Percentiles rank a stretch among this genome's conserved stretches.
phyloP scores from a whole-genome alignment of 2,329 filamentous ascomycete species.

The Fusarium buharicum region DNA sequence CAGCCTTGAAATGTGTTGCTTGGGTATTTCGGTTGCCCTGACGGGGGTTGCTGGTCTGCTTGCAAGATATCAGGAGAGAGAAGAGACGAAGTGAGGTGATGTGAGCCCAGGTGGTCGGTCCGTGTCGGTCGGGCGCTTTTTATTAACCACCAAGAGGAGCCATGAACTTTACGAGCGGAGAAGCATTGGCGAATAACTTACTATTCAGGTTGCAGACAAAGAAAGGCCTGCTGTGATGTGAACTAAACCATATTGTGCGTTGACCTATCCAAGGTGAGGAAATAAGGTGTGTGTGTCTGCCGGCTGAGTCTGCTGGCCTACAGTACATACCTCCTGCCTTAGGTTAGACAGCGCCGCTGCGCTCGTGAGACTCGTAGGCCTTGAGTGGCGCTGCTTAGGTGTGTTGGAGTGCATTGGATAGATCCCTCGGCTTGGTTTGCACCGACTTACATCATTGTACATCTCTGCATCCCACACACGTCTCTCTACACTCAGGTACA shows the following conservation, averaged over 20 bases:
- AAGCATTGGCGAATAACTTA: slow-evolving; percentile 14
- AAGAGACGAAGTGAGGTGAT: slow-evolving; percentile 46
- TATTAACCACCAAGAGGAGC: slow-evolving; percentile 28
- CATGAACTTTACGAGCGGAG: slow-evolving; percentile 14
- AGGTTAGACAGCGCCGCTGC: slow-evolving; percentile 17
- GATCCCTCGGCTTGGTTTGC: slow-evolving; percentile 33
- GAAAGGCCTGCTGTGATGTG: background rate
- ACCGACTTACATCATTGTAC: slow-evolving; percentile 46
- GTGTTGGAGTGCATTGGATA: slow-evolving; percentile 19
- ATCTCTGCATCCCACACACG: slow-evolving; percentile 31
- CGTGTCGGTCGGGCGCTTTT: slow-evolving; percentile 38
- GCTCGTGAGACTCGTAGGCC: slow-evolving; percentile 35
- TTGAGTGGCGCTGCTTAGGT: slow-evolving; percentile 26
- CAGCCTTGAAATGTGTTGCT: slow-evolving; percentile 37
- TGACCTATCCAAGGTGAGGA: slow-evolving; percentile 15
- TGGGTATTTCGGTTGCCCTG: slow-evolving; percentile 40
- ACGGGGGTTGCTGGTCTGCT: slow-evolving; percentile 35
- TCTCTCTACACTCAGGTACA: slow-evolving; percentile 28
- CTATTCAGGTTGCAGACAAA: slow-evolving; percentile 13
- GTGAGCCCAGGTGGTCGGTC: slow-evolving; percentile 39
- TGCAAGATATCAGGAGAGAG: slow-evolving; percentile 45
- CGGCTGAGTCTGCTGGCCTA: slow-evolving; percentile 12
- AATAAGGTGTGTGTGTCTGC: slow-evolving; percentile 34
- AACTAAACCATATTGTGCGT: slow-evolving; percentile 13
- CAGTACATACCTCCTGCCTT: background rate